These are phyloP conservation scores for Aphanomyces astaci DNA, from an alignment of 352 stramenopile genomes.

Conservation along the genomic window DNA sequence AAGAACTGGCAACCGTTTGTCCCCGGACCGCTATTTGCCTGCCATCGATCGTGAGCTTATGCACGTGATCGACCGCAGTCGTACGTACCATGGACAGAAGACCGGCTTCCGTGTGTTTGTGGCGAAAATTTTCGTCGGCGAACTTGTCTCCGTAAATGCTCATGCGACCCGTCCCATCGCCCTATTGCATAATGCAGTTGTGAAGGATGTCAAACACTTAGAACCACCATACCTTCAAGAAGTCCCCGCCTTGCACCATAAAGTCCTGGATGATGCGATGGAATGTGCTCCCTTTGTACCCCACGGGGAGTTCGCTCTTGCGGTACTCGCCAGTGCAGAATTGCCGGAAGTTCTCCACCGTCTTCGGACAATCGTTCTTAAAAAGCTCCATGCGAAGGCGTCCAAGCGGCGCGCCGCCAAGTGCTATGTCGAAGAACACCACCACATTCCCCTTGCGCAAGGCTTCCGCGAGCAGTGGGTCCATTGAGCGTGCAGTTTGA, in stretches of 20 bases:
- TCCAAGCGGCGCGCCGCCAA: slow-evolving; percentile 81
- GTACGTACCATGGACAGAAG: slow-evolving; percentile 77
- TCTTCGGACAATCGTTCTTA: slow-evolving; percentile 93
- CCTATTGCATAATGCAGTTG: slow-evolving; percentile 29
- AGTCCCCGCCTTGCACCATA: slow-evolving; percentile 84
- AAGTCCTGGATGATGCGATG: slow-evolving; percentile 89
- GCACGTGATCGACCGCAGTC: no score
- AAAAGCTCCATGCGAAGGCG: slow-evolving; percentile 95
- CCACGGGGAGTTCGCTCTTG: slow-evolving; percentile 75
- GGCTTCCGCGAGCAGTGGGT: slow-evolving; percentile 85
- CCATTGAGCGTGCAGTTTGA: slow-evolving; percentile 40
- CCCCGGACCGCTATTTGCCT: slow-evolving; percentile 91
- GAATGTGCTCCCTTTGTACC: slow-evolving; percentile 84
- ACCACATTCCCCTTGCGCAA: slow-evolving; percentile 90
- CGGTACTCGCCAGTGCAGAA: slow-evolving; percentile 95
- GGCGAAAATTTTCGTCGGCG: slow-evolving; percentile 69
- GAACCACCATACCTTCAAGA: slow-evolving; percentile 50
- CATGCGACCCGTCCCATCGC: slow-evolving; percentile 71
- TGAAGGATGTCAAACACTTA: neutral
- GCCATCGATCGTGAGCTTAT: neutral
- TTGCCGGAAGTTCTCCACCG: slow-evolving; percentile 96
- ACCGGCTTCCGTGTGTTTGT: slow-evolving; percentile 75
- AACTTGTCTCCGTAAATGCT: slow-evolving; percentile 87
- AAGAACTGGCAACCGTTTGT: slow-evolving; percentile 95
- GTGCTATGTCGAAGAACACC: slow-evolving; percentile 93